Conservation (phyloP, 2,329 filamentous ascomycete genomes). For the Paracorniculantispora psalliotae region DNA sequence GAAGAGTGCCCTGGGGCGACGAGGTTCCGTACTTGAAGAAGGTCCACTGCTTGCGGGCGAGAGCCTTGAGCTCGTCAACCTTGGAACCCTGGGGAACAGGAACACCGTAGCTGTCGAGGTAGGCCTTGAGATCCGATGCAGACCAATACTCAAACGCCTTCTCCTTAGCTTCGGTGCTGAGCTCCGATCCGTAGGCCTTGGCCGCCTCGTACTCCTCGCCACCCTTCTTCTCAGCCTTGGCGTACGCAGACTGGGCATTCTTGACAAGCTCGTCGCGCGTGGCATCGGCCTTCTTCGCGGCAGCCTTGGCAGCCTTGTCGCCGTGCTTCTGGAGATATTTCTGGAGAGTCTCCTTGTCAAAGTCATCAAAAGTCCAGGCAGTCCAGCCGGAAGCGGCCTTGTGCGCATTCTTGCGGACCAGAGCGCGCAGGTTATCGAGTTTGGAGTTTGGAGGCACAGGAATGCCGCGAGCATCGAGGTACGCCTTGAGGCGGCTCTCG, state of each 20-base stretch:
- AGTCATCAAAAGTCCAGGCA: slow-evolving; percentile 76
- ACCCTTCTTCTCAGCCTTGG: slow-evolving; percentile 54
- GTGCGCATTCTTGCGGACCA: slow-evolving; percentile 69
- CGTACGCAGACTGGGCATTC: slow-evolving; percentile 57
- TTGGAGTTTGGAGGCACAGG: slow-evolving; percentile 68
- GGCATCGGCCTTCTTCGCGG: slow-evolving; percentile 56
- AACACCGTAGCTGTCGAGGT: slow-evolving; percentile 74
- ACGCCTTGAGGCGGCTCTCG: slow-evolving; percentile 71
- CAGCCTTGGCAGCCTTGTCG: slow-evolving; percentile 52
- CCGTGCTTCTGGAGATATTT: slow-evolving; percentile 49
- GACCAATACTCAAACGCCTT: slow-evolving; percentile 69
- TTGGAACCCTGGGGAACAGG: slow-evolving; percentile 61
- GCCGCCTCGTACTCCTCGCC: slow-evolving; percentile 59
- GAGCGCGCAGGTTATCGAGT: slow-evolving; percentile 66
- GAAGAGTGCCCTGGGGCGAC: slow-evolving; percentile 59
- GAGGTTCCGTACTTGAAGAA: slow-evolving; percentile 74
- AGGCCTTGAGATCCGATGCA: slow-evolving; percentile 68
- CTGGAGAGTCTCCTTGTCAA: slow-evolving; percentile 65
- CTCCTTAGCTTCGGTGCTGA: slow-evolving; percentile 61
- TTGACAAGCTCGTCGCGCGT: slow-evolving; percentile 69
- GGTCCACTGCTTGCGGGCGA: slow-evolving; percentile 66
- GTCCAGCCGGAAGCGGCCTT: slow-evolving; percentile 63
- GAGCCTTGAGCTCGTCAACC: slow-evolving; percentile 63
- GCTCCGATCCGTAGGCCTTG: slow-evolving; percentile 64
- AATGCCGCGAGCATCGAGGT: slow-evolving; percentile 70